Evolutionary conservation across 192 early-diverging fungal genomes (phyloP).

Genomic region (Coemansia sp.): DNA sequence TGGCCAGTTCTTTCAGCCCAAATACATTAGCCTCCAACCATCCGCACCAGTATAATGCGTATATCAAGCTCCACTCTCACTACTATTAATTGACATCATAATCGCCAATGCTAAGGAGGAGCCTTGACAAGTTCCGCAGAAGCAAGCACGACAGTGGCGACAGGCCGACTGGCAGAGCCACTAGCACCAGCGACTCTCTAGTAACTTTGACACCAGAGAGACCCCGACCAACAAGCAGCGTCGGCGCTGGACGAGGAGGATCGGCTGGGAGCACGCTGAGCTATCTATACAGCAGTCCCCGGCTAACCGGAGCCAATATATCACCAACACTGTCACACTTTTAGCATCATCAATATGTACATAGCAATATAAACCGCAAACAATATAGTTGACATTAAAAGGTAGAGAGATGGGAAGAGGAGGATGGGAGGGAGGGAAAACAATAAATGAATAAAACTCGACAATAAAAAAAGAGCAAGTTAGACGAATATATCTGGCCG

Average conservation of each 20-base stretch:
- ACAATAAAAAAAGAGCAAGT: neutral
- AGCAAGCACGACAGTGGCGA: neutral
- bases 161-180: neutral
- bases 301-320: neutral
- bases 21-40: neutral
- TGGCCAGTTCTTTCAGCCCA: neutral
- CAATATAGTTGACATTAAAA: neutral
- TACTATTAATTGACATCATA: neutral
- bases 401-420: too few relatives aligned
- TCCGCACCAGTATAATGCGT: neutral
- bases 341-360: neutral
- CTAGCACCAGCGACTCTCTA: neutral
- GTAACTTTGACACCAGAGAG: neutral
- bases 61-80: neutral
- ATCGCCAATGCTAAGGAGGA: neutral
- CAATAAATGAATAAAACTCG: slow-evolving; percentile 1
- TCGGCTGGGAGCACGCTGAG: neutral
- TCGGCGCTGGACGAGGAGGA: neutral
- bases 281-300: slow-evolving; percentile 11
- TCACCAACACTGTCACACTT: neutral
- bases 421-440: too few relatives aligned
- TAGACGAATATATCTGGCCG: slow-evolving; percentile 62
- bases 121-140: neutral
- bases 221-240: neutral
- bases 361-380: neutral